Evolutionary conservation across 768 basidiomycete genomes (phyloP), one percentile per base, ranked within the genome.

Genomic region (Baorangia bicolor): DNA sequence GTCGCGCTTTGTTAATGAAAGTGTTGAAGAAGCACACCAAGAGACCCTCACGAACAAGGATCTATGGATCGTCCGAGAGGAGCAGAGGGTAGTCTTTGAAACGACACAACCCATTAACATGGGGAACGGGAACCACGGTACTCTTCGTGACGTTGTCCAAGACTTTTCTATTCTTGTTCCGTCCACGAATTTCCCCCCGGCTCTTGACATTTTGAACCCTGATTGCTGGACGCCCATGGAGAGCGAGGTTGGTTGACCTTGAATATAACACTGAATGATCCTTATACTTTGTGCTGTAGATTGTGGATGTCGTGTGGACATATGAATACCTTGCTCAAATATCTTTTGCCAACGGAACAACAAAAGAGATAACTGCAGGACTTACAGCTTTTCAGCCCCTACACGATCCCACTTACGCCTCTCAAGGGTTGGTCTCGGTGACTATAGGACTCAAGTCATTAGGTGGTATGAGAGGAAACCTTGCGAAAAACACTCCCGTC

Each of bases 241-340:
- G n/a, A n/a, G n/a, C n/a, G n/a, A 47, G 49, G 47, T 38, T 6
- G n/a, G 55, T 55, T 1, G 1, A 23, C 42, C 9, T 21, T 8
- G 11, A 30, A 42, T 5, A 2, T 9, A 3, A 11, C 2, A 14
- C 5, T 2, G 8, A 12, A 28, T 5, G 16, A 49, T 18, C 6
- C 4, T 38, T 10, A 43, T 33, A 2, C 9, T 20, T 33, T 11
- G 6, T 30, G 35, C 33, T 20, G 1, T 31, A 57, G 51, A 7
- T 43, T 1, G 25, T 39, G 1, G 0, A 46, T 13, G 50, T 28
- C 2, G 52, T 68, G 34, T 63, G 43, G 31, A 58, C 54, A 8
- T 65, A 63, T 20, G 66, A 67, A 39, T 63, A 65, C 27, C 60
- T 63, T 34, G 34, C 44, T 16, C 61, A 45, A 14, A 18, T 65